Conservation (phyloP, 306 rosid genomes). For the Morella rubra region DNA sequence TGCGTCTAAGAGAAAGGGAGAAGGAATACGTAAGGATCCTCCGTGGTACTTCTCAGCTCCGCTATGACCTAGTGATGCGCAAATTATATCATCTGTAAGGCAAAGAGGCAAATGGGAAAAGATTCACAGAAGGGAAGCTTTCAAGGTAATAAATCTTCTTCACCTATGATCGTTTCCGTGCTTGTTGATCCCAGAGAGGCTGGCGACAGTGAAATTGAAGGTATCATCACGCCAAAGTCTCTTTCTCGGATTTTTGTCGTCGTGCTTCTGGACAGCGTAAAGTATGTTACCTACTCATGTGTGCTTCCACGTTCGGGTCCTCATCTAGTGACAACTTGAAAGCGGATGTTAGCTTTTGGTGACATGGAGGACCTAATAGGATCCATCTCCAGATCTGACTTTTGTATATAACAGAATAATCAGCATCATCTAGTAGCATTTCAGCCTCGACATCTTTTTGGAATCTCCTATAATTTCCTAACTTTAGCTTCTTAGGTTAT, state of each 20-base stretch:
- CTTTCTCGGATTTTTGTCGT: conserved; percentile 81
- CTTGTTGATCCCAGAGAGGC: conserved; percentile 91
- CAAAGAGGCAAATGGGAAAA: conserved; percentile 43
- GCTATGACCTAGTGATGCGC: too few relatives aligned
- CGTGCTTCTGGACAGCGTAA: conserved; percentile 78
- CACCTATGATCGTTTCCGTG: conserved; percentile 89
- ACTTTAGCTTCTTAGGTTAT: not conserved
- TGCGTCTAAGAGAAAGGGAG: conserved; percentile 42
- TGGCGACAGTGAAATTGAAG: conserved; percentile 64
- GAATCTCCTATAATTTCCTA: not conserved
- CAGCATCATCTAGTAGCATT: not conserved
- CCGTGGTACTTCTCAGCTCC: conserved; percentile 54
- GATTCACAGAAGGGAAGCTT: conserved; percentile 46
- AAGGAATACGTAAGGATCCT: conserved; percentile 84
- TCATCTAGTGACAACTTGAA: conserved; percentile 63
- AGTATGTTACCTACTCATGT: conserved; percentile 94
- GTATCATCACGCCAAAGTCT: conserved; percentile 69
- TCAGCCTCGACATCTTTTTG: not conserved
- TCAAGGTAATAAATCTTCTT: conserved; percentile 50
- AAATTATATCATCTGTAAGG: too few relatives aligned
- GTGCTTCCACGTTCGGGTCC: conserved; percentile 69
- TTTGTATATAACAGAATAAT: conserved; percentile 31
- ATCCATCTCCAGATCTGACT: conserved; percentile 44
- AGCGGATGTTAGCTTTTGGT: conserved; percentile 11
- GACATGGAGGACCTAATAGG: not conserved